Evolutionary conservation across 768 basidiomycete species (phyloP).

Genomic region (Rhodocollybia butyracea): DNA sequence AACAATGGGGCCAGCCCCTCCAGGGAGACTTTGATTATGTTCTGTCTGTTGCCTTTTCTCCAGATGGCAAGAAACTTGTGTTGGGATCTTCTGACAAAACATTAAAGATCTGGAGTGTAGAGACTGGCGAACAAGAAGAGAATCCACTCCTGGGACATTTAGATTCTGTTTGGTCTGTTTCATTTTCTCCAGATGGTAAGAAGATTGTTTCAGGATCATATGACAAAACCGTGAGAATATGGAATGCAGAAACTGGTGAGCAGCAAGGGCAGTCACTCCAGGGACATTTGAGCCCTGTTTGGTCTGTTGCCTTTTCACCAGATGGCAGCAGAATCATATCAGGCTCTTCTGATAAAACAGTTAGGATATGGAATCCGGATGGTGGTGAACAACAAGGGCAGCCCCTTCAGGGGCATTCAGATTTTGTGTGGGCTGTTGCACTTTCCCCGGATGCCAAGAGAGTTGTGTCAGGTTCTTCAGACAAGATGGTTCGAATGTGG

Average conservation of each 20-base stretch:
- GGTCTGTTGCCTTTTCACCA: not conserved
- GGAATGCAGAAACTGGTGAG: not conserved
- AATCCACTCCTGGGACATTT: not conserved
- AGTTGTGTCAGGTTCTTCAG: constrained; percentile 9
- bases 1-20: not conserved
- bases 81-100: constrained; percentile 11
- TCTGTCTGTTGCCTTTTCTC: constrained; percentile 10
- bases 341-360: constrained; percentile 50
- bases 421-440: not conserved
- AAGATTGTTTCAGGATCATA: not conserved
- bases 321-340: not conserved
- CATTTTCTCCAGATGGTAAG: no score
- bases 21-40: not conserved
- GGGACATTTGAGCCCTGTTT: not conserved
- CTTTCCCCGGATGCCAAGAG: constrained; percentile 10
- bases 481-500: no score
- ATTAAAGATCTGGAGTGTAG: constrained; percentile 11
- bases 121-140: not conserved
- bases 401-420: constrained; percentile 10
- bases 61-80: constrained; percentile 9
- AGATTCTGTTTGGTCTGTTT: not conserved
- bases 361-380: constrained; percentile 48
- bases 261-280: not conserved
- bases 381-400: constrained; percentile 23
- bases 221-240: not conserved